These are phyloP conservation scores for Acorus calamus DNA, from an alignment of 106 monocot genomes.

Conservation along the genomic window DNA sequence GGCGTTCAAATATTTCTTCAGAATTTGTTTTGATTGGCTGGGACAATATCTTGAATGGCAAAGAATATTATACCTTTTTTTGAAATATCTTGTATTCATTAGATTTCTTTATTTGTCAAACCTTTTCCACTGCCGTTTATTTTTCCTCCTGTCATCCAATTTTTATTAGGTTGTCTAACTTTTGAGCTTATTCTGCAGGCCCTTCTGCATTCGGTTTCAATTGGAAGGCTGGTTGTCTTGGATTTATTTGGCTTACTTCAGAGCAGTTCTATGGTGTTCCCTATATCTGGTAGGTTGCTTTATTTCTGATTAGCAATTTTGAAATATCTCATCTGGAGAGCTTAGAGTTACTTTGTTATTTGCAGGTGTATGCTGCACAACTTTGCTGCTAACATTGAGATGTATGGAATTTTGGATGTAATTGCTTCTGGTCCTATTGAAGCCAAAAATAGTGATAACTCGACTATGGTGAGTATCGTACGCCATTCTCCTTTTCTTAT, in stretches of 20 bases:
- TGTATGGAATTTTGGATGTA: conserved; percentile 46
- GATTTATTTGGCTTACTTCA: conserved; percentile 48
- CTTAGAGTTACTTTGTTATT: background rate
- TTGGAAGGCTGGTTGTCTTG: conserved; percentile 44
- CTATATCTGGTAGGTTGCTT: conserved; percentile 48
- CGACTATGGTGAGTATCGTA: conserved; percentile 33
- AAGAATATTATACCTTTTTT: too few relatives aligned
- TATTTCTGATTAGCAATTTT: background rate
- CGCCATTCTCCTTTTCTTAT: too few relatives aligned
- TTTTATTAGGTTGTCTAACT: too few relatives aligned
- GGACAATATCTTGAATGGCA: too few relatives aligned
- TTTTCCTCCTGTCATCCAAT: too few relatives aligned
- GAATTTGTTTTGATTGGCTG: too few relatives aligned
- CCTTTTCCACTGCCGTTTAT: too few relatives aligned
- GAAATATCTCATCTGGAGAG: background rate
- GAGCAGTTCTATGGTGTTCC: conserved; percentile 50
- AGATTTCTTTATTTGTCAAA: too few relatives aligned
- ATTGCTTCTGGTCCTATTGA: conserved; percentile 40
- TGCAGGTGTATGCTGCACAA: conserved; percentile 57
- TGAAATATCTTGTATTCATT: too few relatives aligned
- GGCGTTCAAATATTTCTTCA: too few relatives aligned
- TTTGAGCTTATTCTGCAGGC: conserved; percentile 18
- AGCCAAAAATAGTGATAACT: conserved; percentile 36
- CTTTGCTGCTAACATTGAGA: conserved; percentile 50
- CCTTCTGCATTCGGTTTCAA: conserved; percentile 46